Evolutionary conservation across 2,329 filamentous ascomycete genomes (phyloP).

Genomic region (Epichloe elymi): DNA sequence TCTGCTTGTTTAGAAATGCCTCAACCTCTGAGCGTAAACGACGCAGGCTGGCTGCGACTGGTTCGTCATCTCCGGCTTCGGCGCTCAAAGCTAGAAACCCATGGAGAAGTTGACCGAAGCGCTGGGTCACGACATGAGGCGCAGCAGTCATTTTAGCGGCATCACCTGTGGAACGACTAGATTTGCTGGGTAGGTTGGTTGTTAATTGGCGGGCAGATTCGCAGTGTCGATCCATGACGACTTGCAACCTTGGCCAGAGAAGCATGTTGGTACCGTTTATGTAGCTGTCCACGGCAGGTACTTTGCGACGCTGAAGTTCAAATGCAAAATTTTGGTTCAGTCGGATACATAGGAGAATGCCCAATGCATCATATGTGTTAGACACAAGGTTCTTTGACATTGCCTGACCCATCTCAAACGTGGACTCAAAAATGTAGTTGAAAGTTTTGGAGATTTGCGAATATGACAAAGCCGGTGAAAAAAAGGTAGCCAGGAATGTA

Average conservation of each 20-base stretch:
- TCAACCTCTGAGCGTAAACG: conserved; percentile 74
- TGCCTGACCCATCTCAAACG: conserved; percentile 68
- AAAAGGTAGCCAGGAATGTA: conserved; percentile 83
- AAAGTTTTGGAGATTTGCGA: conserved; percentile 73
- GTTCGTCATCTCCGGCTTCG: conserved; percentile 91
- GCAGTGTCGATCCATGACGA: conserved; percentile 85
- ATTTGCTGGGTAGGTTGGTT: conserved; percentile 35
- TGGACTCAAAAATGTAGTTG: conserved; percentile 76
- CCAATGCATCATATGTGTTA: conserved; percentile 70
- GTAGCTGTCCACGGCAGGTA: conserved; percentile 80
- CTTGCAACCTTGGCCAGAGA: conserved; percentile 89
- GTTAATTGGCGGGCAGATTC: conserved; percentile 62
- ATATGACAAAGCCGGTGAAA: conserved; percentile 63
- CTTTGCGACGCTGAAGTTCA: conserved; percentile 78
- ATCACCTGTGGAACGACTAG: conserved; percentile 31
- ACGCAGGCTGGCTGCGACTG: conserved; percentile 67
- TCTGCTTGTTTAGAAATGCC: conserved; percentile 64
- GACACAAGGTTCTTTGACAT: conserved; percentile 66
- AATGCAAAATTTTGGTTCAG: conserved; percentile 92
- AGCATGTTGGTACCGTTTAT: conserved; percentile 93
- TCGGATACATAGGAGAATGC: conserved; percentile 79
- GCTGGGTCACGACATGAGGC: conserved; percentile 82
- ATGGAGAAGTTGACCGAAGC: conserved; percentile 87
- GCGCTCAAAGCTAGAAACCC: conserved; percentile 70
- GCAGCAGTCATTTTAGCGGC: conserved; percentile 57